Evolutionary conservation across 2,329 filamentous ascomycete genomes (phyloP).

Genomic region (Alternaria dauci): DNA sequence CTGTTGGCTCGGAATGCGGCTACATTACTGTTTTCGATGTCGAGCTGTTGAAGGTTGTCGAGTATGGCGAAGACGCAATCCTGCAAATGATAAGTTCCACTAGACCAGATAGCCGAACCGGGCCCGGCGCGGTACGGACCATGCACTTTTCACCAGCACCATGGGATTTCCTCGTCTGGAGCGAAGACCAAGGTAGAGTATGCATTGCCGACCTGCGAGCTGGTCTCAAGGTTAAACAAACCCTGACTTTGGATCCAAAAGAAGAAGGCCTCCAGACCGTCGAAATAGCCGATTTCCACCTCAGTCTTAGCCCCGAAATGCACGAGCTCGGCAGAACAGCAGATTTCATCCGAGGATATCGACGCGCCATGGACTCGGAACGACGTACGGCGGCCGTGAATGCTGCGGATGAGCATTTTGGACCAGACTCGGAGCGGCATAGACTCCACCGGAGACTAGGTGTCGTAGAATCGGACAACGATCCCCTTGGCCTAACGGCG

Average conservation of each 20-base stretch:
- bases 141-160: slow-evolving; percentile 93
- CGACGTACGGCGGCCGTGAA: slow-evolving; percentile 50
- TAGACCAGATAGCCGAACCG: slow-evolving; percentile 68
- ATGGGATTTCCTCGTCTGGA: slow-evolving; percentile 91
- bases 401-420: slow-evolving; percentile 55
- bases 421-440: slow-evolving; percentile 48
- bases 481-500: slow-evolving; percentile 56
- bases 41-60: slow-evolving; percentile 52
- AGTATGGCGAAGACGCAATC: slow-evolving; percentile 67
- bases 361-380: slow-evolving; percentile 50
- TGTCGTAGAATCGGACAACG: slow-evolving; percentile 53
- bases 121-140: slow-evolving; percentile 79
- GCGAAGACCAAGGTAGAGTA: slow-evolving; percentile 81
- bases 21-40: slow-evolving; percentile 79
- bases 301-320: slow-evolving; percentile 48
- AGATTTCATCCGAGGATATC: slow-evolving; percentile 56
- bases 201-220: slow-evolving; percentile 77
- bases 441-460: slow-evolving; percentile 47
- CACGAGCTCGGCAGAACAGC: slow-evolving; percentile 59
- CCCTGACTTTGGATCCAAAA: slow-evolving; percentile 69
- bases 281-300: slow-evolving; percentile 61
- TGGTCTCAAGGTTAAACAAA: slow-evolving; percentile 72
- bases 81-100: slow-evolving; percentile 82
- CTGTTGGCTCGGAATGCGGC: slow-evolving; percentile 81
- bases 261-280: slow-evolving; percentile 65